phyloP scores from a whole-genome alignment of 1,284 basidiomycete genomes.

The Cryptococcus sp. region DNA sequence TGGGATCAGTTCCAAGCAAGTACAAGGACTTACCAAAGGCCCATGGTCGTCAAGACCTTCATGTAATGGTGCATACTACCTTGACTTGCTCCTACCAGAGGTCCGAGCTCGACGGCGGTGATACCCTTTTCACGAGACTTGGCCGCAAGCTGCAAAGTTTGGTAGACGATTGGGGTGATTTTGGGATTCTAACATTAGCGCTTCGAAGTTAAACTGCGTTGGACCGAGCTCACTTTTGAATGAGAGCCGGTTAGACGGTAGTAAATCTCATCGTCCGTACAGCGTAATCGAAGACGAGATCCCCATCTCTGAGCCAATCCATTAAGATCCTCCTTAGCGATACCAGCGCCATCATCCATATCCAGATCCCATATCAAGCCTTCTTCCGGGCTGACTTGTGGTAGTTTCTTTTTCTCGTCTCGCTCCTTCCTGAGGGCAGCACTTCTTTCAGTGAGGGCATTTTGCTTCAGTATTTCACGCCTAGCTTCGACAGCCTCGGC shows the following conservation, averaged over 20 bases:
- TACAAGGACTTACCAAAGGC: constrained; percentile 26
- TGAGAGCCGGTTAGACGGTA: constrained; percentile 39
- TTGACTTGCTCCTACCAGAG: constrained; percentile 33
- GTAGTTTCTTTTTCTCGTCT: constrained; percentile 4
- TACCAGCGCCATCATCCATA: constrained; percentile 4
- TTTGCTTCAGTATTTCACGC: background rate
- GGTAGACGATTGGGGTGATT: constrained; percentile 34
- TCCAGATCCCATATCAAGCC: constrained; percentile 26
- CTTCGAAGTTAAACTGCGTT: background rate
- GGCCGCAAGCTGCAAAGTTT: constrained; percentile 26
- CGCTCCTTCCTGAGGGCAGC: constrained; percentile 2
- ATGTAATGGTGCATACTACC: constrained; percentile 40
- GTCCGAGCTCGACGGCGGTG: constrained; percentile 36
- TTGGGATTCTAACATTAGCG: constrained; percentile 23
- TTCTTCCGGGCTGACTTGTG: constrained; percentile 1
- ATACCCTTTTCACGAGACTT: constrained; percentile 29
- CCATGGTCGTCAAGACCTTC: constrained; percentile 30
- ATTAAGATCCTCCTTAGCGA: constrained; percentile 15
- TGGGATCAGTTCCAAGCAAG: constrained; percentile 7
- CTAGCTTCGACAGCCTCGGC: constrained; percentile 17
- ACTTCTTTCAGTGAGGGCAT: constrained; percentile 1
- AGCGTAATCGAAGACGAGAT: constrained; percentile 33
- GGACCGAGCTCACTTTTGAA: constrained; percentile 22
- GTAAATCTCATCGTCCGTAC: constrained; percentile 41
- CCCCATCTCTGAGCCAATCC: constrained; percentile 32